A percentile compares a stretch with the other conserved stretches of the same genome.
Evolutionary conservation across 352 stramenopile species (phyloP).

Genomic region (Saprolegnia parasitica): DNA sequence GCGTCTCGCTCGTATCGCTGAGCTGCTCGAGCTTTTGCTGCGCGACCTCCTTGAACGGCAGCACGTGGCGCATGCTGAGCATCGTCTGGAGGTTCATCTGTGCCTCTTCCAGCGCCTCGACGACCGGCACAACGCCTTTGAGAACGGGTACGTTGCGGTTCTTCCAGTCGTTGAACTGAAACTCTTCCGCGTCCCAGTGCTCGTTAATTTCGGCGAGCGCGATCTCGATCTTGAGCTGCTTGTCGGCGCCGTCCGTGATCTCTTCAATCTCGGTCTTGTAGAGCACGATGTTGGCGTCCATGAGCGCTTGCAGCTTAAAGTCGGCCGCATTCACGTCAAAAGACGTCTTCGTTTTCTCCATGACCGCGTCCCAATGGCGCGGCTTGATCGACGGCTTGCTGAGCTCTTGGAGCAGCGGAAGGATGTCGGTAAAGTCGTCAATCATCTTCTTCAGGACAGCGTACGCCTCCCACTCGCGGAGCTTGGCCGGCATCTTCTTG

Average conservation of each 20-base stretch:
- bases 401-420: conserved; percentile 95
- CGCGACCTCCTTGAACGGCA: conserved; percentile 94
- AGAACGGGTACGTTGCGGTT: conserved; percentile 92
- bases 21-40: conserved; percentile 92
- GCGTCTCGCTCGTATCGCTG: conserved; percentile 95
- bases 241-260: conserved; percentile 96
- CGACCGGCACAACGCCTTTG: conserved; percentile 92
- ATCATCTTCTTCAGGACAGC: conserved; percentile 96
- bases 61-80: conserved; percentile 96
- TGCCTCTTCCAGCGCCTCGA: conserved; percentile 97
- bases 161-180: conserved; percentile 95
- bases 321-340: conserved; percentile 92
- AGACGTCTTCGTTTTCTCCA: conserved; percentile 89
- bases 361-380: conserved; percentile 97
- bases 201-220: conserved; percentile 91
- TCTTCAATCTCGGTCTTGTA: conserved; percentile 95
- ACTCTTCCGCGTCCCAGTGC: conserved; percentile 93
- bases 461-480: conserved; percentile 97
- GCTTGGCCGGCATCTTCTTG: conserved; percentile 96
- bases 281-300: conserved; percentile 90
- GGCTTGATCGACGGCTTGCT: conserved; percentile 96
- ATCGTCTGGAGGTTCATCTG: conserved; percentile 99
- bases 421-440: conserved; percentile 96
- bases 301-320: conserved; percentile 94
- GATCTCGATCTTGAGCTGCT: conserved; percentile 97